These are phyloP conservation scores for Trichoderma polysporum DNA, from an alignment of 2,329 filamentous ascomycete genomes.

Conservation along the genomic window DNA sequence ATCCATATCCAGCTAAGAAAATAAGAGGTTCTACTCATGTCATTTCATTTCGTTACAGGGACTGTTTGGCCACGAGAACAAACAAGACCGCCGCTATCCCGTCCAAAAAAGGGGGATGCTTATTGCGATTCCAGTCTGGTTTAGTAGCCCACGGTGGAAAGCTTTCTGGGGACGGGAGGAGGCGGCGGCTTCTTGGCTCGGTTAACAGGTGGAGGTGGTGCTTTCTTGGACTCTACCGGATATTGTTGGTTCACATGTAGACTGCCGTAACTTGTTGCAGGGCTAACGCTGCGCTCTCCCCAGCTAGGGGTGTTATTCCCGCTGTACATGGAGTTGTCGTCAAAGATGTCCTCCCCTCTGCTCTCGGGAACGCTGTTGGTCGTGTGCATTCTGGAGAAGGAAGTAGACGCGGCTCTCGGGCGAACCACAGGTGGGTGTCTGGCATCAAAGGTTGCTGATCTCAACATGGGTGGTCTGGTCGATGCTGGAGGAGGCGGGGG, in stretches of 20 bases:
- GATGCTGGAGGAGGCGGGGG: constrained; percentile 37
- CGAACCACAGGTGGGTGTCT: constrained; percentile 24
- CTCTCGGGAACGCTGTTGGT: constrained; percentile 32
- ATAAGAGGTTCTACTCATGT: neutral
- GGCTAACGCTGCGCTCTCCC: constrained; percentile 53
- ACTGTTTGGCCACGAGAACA: neutral
- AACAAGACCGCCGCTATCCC: neutral
- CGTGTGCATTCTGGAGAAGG: constrained; percentile 46
- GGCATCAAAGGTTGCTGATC: constrained; percentile 43
- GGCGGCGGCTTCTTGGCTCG: constrained; percentile 55
- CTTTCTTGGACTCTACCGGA: constrained; percentile 49
- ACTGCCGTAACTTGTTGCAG: constrained; percentile 57
- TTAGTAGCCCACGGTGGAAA: constrained; percentile 5
- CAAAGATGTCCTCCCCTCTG: constrained; percentile 46
- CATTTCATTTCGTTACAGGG: constrained; percentile 5
- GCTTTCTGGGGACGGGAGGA: constrained; percentile 49
- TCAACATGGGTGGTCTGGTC: constrained; percentile 37
- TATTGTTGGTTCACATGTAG: constrained; percentile 45
- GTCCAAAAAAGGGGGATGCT: neutral
- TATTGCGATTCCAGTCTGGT: neutral
- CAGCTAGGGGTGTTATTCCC: constrained; percentile 53
- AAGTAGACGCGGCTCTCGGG: constrained; percentile 36
- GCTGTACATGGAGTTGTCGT: constrained; percentile 50
- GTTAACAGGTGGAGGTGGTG: constrained; percentile 50
- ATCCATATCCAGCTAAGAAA: neutral